A percentile compares a stretch with the other conserved stretches of the same genome.
These are phyloP conservation scores for Chaetomium strumarium DNA, from an alignment of 2,329 filamentous ascomycete species.

Conservation along the genomic window DNA sequence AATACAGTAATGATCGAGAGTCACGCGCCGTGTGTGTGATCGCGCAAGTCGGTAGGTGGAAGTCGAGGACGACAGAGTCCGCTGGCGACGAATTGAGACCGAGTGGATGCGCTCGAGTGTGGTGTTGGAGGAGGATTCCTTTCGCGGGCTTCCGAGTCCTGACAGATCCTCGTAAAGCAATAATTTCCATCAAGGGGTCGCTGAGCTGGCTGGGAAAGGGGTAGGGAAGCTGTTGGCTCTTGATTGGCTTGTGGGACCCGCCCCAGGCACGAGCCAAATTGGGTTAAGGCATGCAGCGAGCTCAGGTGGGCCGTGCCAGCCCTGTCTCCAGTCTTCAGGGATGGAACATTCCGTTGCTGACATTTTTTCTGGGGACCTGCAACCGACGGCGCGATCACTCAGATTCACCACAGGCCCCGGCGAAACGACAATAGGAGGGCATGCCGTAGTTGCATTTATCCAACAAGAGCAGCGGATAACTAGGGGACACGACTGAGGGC, in stretches of 20 bases:
- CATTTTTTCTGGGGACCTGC: conserved; percentile 21
- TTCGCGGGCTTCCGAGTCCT: too few species aligned
- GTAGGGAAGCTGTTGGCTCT: conserved; percentile 25
- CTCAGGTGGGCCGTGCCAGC: conserved; percentile 23
- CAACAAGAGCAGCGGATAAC: neutral
- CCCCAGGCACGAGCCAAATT: conserved; percentile 22
- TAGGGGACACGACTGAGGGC: neutral
- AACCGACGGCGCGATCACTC: conserved; percentile 8
- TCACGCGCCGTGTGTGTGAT: conserved; percentile 8
- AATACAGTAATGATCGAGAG: conserved; percentile 4
- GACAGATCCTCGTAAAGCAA: conserved; percentile 25
- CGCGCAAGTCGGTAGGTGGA: neutral
- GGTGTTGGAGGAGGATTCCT: conserved; percentile 22
- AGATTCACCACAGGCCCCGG: conserved; percentile 2
- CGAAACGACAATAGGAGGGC: conserved; percentile 14
- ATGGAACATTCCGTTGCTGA: conserved; percentile 18
- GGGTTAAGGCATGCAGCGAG: conserved; percentile 19
- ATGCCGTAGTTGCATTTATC: conserved; percentile 5
- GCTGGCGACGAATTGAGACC: conserved; percentile 6
- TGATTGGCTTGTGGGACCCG: conserved; percentile 25
- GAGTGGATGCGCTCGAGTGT: conserved; percentile 19
- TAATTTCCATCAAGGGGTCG: conserved; percentile 28
- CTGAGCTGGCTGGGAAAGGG: conserved; percentile 35
- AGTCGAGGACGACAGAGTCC: neutral
- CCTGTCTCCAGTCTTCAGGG: conserved; percentile 9